Evolutionary conservation across 495 filamentous ascomycete species (phyloP).

Genomic region (Aspergillus steynii): DNA sequence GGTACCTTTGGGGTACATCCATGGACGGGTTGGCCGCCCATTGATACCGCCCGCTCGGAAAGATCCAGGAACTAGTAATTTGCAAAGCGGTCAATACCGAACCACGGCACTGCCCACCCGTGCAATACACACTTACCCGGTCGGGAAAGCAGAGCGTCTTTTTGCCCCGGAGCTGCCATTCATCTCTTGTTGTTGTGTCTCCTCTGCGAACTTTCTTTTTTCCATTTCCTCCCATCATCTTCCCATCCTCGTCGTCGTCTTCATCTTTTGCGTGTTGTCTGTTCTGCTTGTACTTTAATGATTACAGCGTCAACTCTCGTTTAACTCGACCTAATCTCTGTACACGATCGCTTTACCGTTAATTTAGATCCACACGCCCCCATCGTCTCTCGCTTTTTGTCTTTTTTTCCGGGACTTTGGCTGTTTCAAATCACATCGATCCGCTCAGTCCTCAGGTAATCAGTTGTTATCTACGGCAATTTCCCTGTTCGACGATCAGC

Average conservation of each 20-base stretch:
- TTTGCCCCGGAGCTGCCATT: constrained; percentile 8
- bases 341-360: constrained; percentile 9
- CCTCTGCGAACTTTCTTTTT: constrained; percentile 6
- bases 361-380: background rate
- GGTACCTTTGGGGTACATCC: background rate
- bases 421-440: constrained; percentile 4
- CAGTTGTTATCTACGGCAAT: background rate
- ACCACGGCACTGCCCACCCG: background rate
- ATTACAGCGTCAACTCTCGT: constrained; percentile 1
- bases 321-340: background rate
- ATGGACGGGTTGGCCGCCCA: background rate
- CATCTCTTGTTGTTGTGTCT: background rate
- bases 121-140: constrained; percentile 10
- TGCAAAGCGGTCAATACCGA: background rate
- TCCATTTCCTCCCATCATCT: constrained; percentile 8
- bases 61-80: constrained; percentile 3
- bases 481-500: background rate
- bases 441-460: background rate
- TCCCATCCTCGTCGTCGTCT: background rate
- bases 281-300: background rate
- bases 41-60: background rate
- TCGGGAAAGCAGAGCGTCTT: constrained; percentile 7
- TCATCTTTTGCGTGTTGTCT: background rate
- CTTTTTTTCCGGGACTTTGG: background rate
- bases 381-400: constrained; percentile 10